phyloP scores from a whole-genome alignment of 441 rosid species.

The Populus hybrid region DNA sequence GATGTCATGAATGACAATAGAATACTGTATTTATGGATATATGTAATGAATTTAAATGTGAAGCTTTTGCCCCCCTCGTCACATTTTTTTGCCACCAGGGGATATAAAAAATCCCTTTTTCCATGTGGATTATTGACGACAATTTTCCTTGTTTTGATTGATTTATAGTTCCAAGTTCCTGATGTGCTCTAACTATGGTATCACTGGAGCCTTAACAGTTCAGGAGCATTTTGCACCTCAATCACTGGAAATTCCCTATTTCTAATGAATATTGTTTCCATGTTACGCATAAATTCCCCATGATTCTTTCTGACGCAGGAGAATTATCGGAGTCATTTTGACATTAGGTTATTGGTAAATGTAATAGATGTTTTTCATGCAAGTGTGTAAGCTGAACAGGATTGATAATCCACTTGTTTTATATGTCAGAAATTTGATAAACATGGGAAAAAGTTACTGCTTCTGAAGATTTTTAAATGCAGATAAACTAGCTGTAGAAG shows the following conservation, averaged over 20 bases:
- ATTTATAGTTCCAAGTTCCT: constrained; percentile 13
- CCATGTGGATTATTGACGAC: constrained; percentile 12
- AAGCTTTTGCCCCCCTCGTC: constrained; percentile 12
- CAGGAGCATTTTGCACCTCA: not conserved
- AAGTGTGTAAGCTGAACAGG: not conserved
- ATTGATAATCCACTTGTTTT: not conserved
- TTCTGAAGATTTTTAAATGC: not conserved
- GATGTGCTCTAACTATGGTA: constrained; percentile 4
- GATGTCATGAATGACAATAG: constrained; percentile 33
- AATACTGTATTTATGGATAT: constrained; percentile 37
- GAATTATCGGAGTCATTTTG: not conserved
- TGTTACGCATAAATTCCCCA: not conserved
- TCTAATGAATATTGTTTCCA: not conserved
- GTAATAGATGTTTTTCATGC: not conserved
- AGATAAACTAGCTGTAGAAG: not conserved
- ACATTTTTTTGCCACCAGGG: constrained; percentile 3
- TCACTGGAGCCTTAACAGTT: constrained; percentile 4
- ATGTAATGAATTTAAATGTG: constrained; percentile 31
- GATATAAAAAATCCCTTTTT: constrained; percentile 12
- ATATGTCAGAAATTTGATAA: not conserved
- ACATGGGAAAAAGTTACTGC: not conserved
- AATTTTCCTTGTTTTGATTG: not conserved
- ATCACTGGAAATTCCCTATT: not conserved
- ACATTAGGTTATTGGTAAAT: not conserved
- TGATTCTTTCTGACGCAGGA: not conserved